Evolutionary conservation across 768 basidiomycete species (phyloP).

Genomic region (Tephrocybe sp.): DNA sequence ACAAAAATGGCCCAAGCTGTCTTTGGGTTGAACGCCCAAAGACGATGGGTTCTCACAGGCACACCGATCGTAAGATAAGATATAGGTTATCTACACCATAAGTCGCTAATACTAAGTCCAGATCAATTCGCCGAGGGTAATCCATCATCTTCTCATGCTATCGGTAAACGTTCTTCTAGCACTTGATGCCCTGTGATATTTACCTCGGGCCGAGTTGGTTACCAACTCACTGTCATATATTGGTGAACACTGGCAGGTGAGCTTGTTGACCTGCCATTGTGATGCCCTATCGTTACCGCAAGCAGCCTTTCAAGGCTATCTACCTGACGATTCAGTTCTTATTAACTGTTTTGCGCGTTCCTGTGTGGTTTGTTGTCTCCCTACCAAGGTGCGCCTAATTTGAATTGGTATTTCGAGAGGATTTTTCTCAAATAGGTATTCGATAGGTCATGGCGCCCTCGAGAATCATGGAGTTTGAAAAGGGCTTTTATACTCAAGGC

Average conservation of each 20-base stretch:
- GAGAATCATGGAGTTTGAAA: constrained; percentile 44
- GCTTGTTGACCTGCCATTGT: too few species aligned
- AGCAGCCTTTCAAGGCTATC: constrained; percentile 50
- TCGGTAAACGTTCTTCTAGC: too few species aligned
- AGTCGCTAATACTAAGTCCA: constrained; percentile 23
- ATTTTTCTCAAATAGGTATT: not conserved
- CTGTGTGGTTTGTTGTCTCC: constrained; percentile 45
- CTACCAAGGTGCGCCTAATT: constrained; percentile 30
- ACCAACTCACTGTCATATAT: too few species aligned
- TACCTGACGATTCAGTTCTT: constrained; percentile 46
- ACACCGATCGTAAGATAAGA: constrained; percentile 79
- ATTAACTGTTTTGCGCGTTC: constrained; percentile 40
- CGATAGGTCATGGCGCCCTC: constrained; percentile 41
- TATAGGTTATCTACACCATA: not conserved
- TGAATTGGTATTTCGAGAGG: not conserved
- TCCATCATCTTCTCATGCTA: too few species aligned
- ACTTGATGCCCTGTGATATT: constrained; percentile 33
- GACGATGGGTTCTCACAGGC: constrained; percentile 80
- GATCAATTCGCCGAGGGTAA: constrained; percentile 79
- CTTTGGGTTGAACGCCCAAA: constrained; percentile 60
- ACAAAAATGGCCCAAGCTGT: constrained; percentile 82
- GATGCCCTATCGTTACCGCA: constrained; percentile 32
- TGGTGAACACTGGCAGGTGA: too few species aligned
- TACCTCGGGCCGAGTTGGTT: constrained; percentile 28
- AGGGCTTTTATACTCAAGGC: constrained; percentile 38